Percentiles rank a stretch among this genome's conserved stretches.
Evolutionary conservation across 805 yeast genomes (phyloP).

Genomic region (Nakazawaea siamensis): DNA sequence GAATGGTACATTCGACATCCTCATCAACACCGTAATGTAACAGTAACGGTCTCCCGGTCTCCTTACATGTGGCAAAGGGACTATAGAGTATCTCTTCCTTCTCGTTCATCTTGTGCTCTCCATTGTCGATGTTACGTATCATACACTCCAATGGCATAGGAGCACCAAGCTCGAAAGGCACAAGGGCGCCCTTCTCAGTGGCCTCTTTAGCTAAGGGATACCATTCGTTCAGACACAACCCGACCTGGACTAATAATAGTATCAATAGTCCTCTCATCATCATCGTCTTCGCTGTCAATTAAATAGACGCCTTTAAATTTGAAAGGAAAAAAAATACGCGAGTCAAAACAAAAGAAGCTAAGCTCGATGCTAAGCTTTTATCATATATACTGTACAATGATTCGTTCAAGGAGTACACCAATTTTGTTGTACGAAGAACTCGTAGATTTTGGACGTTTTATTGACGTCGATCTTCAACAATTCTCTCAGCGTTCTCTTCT

Average conservation of each 20-base stretch:
- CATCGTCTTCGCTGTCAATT: too few relatives aligned
- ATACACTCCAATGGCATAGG: slow-evolving; percentile 50
- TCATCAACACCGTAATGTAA: slow-evolving; percentile 45
- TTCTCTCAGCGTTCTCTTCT: slow-evolving; percentile 81
- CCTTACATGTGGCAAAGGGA: slow-evolving; percentile 55
- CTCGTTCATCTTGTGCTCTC: slow-evolving; percentile 68
- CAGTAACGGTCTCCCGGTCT: slow-evolving; percentile 52
- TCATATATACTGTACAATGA: neutral
- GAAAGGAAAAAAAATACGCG: too few relatives aligned
- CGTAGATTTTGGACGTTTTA: slow-evolving; percentile 83
- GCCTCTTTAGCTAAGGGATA: slow-evolving; percentile 6
- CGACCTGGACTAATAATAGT: too few relatives aligned
- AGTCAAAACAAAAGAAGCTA: too few relatives aligned
- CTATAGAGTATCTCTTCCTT: slow-evolving; percentile 48
- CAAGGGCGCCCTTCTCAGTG: neutral
- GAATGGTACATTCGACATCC: slow-evolving; percentile 51
- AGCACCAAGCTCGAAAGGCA: slow-evolving; percentile 23
- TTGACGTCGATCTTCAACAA: slow-evolving; percentile 75
- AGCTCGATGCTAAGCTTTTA: too few relatives aligned
- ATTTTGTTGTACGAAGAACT: slow-evolving; percentile 85
- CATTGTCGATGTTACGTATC: slow-evolving; percentile 60
- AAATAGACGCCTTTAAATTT: too few relatives aligned
- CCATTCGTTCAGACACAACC: slow-evolving; percentile 7
- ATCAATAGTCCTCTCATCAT: too few relatives aligned
- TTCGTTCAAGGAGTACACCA: slow-evolving; percentile 44